These are phyloP conservation scores for Psilocybe azurescens DNA, from an alignment of 768 basidiomycete species.

Conservation along the genomic window DNA sequence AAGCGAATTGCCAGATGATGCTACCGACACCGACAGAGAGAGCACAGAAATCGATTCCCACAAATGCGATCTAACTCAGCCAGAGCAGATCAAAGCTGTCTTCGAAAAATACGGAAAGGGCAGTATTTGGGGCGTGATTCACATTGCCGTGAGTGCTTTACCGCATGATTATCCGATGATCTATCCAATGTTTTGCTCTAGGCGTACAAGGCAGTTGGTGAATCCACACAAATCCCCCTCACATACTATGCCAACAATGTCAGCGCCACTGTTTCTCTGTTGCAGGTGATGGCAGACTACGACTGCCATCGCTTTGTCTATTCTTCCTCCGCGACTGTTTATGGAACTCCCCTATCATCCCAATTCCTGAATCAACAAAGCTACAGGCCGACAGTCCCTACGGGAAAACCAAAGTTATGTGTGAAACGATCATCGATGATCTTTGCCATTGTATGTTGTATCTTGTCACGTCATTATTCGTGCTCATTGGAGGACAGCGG, in stretches of 20 bases:
- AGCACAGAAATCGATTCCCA: constrained; percentile 75
- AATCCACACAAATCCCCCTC: constrained; percentile 91
- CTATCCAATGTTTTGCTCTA: constrained; percentile 32
- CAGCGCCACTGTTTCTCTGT: constrained; percentile 80
- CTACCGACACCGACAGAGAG: constrained; percentile 71
- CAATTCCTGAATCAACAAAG: constrained; percentile 94
- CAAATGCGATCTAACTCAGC: constrained; percentile 75
- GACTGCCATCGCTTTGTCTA: constrained; percentile 90
- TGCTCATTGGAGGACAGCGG: constrained; percentile 52
- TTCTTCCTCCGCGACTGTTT: constrained; percentile 98
- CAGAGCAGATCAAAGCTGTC: constrained; percentile 72
- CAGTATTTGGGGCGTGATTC: constrained; percentile 96
- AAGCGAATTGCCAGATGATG: constrained; percentile 67
- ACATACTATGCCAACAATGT: constrained; percentile 97
- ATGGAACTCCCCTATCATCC: constrained; percentile 89
- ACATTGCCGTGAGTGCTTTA: constrained; percentile 78
- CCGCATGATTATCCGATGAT: constrained; percentile 1
- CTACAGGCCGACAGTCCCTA: constrained; percentile 92
- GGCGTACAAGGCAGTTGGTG: constrained; percentile 98
- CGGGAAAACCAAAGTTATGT: constrained; percentile 96
- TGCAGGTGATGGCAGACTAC: constrained; percentile 87
- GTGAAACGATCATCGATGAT: constrained; percentile 89
- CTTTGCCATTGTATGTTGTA: constrained; percentile 70
- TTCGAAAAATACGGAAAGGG: constrained; percentile 88
- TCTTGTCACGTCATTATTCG: constrained; percentile 6